These are phyloP conservation scores for Pilaira anomala DNA, from an alignment of 192 early-diverging fungal species.

Conservation along the genomic window DNA sequence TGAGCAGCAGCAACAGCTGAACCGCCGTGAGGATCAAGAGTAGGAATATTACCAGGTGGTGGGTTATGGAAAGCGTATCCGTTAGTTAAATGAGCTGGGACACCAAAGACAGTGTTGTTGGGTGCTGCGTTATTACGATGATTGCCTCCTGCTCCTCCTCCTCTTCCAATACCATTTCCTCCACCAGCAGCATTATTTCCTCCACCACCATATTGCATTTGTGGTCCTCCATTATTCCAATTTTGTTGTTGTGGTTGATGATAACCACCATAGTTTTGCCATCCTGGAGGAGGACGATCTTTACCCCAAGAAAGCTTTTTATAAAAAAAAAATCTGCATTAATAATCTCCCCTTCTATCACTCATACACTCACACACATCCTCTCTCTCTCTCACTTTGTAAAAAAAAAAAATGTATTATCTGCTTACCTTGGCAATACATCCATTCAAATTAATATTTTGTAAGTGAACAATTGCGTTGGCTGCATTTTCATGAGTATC, in stretches of 20 bases:
- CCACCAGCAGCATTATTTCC: not conserved
- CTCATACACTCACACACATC: not conserved
- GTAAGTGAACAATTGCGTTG: conserved; percentile 78
- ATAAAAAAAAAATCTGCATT: not conserved
- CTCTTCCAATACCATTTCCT: not conserved
- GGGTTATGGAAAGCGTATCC: conserved; percentile 17
- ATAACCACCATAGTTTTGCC: conserved; percentile 28
- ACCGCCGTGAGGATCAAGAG: conserved; percentile 22
- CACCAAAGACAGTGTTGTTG: conserved; percentile 8
- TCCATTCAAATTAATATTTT: conserved; percentile 70
- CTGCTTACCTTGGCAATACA: conserved; percentile 66
- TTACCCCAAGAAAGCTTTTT: conserved; percentile 83
- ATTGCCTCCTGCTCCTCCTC: too few species aligned
- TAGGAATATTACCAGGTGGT: conserved; percentile 11
- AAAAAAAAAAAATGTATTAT: not conserved
- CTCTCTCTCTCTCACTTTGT: too few species aligned
- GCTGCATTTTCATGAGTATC: conserved; percentile 90
- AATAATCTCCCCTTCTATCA: not conserved
- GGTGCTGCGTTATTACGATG: conserved; percentile 7
- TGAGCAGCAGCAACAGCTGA: conserved; percentile 14
- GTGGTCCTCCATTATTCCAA: conserved; percentile 20
- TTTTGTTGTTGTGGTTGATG: conserved; percentile 36
- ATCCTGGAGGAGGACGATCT: conserved; percentile 60
- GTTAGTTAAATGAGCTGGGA: conserved; percentile 18
- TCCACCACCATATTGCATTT: not conserved